Conservation (phyloP, 2,329 filamentous ascomycete genomes). For the Cordyceps farinosa region DNA sequence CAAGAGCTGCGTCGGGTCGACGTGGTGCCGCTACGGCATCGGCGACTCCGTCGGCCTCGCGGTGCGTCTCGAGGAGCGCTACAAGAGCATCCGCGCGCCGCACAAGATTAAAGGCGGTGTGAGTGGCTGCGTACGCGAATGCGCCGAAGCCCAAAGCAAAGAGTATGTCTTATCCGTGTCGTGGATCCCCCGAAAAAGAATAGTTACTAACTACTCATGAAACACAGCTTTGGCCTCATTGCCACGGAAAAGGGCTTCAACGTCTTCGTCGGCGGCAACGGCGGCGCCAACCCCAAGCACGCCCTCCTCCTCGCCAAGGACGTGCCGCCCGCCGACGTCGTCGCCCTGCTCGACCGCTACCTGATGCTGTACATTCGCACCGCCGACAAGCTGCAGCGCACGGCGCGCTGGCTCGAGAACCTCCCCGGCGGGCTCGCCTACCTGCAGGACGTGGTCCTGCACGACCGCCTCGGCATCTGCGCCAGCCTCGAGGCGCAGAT, state of each 20-base stretch:
- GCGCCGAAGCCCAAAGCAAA: slow-evolving; percentile 88
- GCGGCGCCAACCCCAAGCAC: slow-evolving; percentile 79
- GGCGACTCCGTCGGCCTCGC: slow-evolving; percentile 91
- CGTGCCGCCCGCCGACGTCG: slow-evolving; percentile 75
- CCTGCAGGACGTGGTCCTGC: slow-evolving; percentile 74
- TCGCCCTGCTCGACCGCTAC: slow-evolving; percentile 83
- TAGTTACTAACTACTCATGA: background rate
- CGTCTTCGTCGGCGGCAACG: slow-evolving; percentile 86
- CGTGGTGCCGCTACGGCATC: slow-evolving; percentile 87
- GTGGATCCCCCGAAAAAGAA: too few species aligned
- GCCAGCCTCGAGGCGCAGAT: slow-evolving; percentile 83
- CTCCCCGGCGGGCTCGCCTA: slow-evolving; percentile 82
- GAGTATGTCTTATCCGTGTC: slow-evolving; percentile 52
- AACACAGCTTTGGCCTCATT: slow-evolving; percentile 73
- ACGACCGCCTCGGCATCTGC: slow-evolving; percentile 83
- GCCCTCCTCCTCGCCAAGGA: slow-evolving; percentile 82
- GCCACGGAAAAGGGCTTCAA: slow-evolving; percentile 93
- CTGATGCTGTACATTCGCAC: slow-evolving; percentile 93
- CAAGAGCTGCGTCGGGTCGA: slow-evolving; percentile 87
- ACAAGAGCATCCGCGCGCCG: slow-evolving; percentile 84
- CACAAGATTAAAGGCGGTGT: slow-evolving; percentile 93
- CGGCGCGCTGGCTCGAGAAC: slow-evolving; percentile 81
- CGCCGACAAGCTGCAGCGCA: slow-evolving; percentile 84
- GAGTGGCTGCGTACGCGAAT: slow-evolving; percentile 87
- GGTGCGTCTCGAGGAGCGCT: slow-evolving; percentile 79